Conservation (phyloP, 305 asterid species). For the Lippia alba region DNA sequence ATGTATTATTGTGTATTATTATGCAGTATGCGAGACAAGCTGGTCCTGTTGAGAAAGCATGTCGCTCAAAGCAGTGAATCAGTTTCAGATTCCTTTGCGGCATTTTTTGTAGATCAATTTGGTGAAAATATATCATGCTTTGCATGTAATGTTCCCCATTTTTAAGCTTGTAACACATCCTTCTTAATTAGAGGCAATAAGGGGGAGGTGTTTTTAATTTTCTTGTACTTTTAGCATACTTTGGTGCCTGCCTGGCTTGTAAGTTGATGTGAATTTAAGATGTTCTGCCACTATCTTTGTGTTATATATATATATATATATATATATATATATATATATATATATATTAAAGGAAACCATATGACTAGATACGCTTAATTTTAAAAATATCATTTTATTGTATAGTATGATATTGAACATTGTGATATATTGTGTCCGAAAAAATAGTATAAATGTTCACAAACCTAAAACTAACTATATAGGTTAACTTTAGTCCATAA, state of each 20-base stretch:
- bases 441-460: too few species aligned
- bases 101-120: background rate
- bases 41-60: conserved; percentile 62
- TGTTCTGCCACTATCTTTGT: too few species aligned
- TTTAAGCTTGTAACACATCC: background rate
- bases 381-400: too few species aligned
- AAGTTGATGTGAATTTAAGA: background rate
- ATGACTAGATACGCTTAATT: too few species aligned
- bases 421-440: too few species aligned
- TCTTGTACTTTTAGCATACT: background rate
- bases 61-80: conserved; percentile 51
- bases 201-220: background rate
- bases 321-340: too few species aligned
- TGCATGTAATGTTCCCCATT: conserved; percentile 17
- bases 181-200: conserved; percentile 28
- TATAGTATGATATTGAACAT: too few species aligned
- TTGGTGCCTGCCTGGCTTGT: background rate
- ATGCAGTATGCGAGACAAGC: conserved; percentile 69
- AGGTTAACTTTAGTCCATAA: too few species aligned
- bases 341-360: too few species aligned
- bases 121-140: background rate
- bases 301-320: too few species aligned
- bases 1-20: background rate
- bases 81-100: background rate
- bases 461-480: too few species aligned